A percentile compares a stretch with the other conserved stretches of the same genome.
Evolutionary conservation across 192 early-diverging fungal genomes (phyloP).

Genomic region (Coemansia sp.): DNA sequence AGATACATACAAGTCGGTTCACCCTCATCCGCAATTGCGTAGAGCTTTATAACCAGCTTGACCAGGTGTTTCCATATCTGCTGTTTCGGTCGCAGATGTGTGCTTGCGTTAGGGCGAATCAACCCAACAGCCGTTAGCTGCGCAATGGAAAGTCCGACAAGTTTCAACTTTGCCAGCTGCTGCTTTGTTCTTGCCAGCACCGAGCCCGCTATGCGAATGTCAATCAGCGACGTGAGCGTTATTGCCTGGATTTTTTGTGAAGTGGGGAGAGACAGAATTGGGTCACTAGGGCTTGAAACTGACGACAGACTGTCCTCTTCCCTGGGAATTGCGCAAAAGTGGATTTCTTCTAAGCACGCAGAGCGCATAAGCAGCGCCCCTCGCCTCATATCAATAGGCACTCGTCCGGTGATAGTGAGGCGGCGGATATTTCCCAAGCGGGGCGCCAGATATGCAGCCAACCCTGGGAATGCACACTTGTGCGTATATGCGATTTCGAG

Average conservation of each 20-base stretch:
- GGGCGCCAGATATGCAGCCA: constrained; percentile 43
- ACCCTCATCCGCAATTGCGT: not conserved
- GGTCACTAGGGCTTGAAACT: constrained; percentile 21
- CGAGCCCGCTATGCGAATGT: constrained; percentile 30
- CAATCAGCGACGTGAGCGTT: constrained; percentile 31
- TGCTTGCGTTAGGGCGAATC: not conserved
- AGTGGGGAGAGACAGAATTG: constrained; percentile 16
- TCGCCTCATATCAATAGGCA: constrained; percentile 51
- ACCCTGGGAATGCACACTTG: constrained; percentile 50
- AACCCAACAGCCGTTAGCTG: constrained; percentile 27
- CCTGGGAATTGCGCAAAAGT: constrained; percentile 24
- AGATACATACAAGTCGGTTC: constrained; percentile 8
- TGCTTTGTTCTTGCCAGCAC: constrained; percentile 11
- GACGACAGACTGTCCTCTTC: constrained; percentile 33
- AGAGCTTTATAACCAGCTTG: constrained; percentile 7
- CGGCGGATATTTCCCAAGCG: constrained; percentile 27
- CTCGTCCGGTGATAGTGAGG: constrained; percentile 29
- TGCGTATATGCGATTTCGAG: constrained; percentile 44
- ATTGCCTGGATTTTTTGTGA: constrained; percentile 13
- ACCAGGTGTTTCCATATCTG: constrained; percentile 3
- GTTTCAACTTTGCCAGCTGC: constrained; percentile 19
- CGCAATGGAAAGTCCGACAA: constrained; percentile 21
- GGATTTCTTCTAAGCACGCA: constrained; percentile 16
- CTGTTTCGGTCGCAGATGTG: not conserved
- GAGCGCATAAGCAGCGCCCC: constrained; percentile 30